Base-by-base conservation (phyloP, 208 protist genomes). In the Acanthamoeba sp. region DNA sequence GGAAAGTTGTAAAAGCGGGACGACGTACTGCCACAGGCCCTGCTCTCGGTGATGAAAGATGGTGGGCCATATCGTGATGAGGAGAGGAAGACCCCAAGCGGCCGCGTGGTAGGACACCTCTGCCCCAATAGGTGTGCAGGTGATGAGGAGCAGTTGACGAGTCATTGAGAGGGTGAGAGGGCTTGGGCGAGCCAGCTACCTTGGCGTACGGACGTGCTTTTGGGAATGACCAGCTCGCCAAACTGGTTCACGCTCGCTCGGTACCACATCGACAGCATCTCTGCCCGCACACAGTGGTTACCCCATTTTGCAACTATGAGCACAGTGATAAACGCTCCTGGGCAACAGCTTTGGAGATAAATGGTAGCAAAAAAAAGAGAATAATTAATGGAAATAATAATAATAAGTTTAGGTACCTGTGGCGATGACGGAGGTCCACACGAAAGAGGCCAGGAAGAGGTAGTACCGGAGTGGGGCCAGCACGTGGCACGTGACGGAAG, bases 11-110 rank as follows among this genome's bases (percentile, higher is more conserved):
- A n/a, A n/a, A n/a, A n/a, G n/a, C n/a, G n/a, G n/a, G n/a, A n/a
- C n/a, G n/a, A n/a, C 71, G 71, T 82, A 82, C 73, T 82, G 38
- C 73, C 73, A 82, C 12, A 82, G 34, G 73, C 73, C 73, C 4
- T 82, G 27, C 24, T 50, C 71, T 3, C 50, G 36, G 16, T 27
- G 9, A 18, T 82, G 73, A 38, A 82, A 82, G 40, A 82, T 50
- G 38, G 38, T 82, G 40, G 73, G 73, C 73, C 73, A 82, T 0
- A 82, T 50, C 1, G 73, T 82, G 24, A 82, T 50, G 36, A 50
- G 2, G 24, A 50, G 20, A 22, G 71, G 71, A 3, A 82, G 3
- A 36, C 71, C 32, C 73, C 73, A 82, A 9, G 73, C 73, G 1
- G 38, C 73, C 12, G 10, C 14, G 38, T 82, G 73, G 12, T 82